Evolutionary conservation across 164 flowering plant genomes (phyloP), one percentile per base, ranked within the genome.

Genomic region (Vitis rupestris): DNA sequence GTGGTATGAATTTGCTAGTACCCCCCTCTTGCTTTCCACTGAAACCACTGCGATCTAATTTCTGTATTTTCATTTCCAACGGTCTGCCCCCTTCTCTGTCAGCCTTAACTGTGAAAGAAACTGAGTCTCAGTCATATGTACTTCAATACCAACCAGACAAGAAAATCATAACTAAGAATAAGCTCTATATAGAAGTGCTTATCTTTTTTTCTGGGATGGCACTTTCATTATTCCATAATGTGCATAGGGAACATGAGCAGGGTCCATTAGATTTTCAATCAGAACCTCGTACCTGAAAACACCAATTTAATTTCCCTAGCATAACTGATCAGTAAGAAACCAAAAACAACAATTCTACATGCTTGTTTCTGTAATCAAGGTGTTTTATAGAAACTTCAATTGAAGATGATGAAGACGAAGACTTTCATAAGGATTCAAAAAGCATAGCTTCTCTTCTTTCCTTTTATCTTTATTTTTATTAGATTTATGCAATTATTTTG

Each of bases 221-320:
- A 64, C 48, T 70, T 55, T 69, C 91, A 91, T 81, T 74, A 94
- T 69, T 70, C 94, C 90, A 76, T 90, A 85, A 79, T 94, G 99
- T 59, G 97, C 92, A 70, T 94, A 94, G 17, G 90, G 94, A 71
- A 92, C 94, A 86, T 92, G 97, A 70, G 97, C 81, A 74, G 97
- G 99, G 77, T 94, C 99, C 97, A 94, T 90, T 23, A 94, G 91
- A 81, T 92, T 94, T 77, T 94, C 97, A 56, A 78, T 78, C 79
- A 92, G 74, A 72, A 94, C 78, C 79, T 94, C 99, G 58, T 94
- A 94, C 81, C 97, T 94, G 92, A 74, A 83, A 75, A 71, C 11
- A 29, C 61, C 30, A 63, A 14, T 44, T 51, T n/a, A 19, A 10
- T 27, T 50, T 37, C 12, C 44, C 49, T 70, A 17, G 16, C 48